Evolutionary conservation across 306 rosid genomes (phyloP).

Genomic region (Quercus variabilis): DNA sequence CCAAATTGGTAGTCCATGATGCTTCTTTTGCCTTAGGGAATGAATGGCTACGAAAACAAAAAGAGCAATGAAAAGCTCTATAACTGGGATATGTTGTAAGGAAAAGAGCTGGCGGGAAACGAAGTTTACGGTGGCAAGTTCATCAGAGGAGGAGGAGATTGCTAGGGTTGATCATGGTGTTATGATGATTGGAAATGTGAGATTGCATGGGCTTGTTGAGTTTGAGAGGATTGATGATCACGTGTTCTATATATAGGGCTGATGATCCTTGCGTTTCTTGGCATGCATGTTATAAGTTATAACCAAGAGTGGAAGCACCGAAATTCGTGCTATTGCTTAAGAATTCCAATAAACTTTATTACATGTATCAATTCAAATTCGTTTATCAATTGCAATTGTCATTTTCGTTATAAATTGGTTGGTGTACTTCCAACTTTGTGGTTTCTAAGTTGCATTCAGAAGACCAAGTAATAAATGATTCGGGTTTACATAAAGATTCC

Average conservation of each 20-base stretch:
- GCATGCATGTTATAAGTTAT: constrained; percentile 38
- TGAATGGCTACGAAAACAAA: constrained; percentile 55
- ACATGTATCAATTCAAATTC: no score
- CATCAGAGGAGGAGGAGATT: constrained; percentile 3
- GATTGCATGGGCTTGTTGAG: constrained; percentile 22
- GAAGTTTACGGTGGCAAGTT: not conserved
- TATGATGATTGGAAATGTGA: constrained; percentile 29
- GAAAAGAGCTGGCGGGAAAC: constrained; percentile 9
- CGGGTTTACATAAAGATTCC: no score
- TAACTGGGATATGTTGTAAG: constrained; percentile 40
- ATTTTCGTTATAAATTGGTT: no score
- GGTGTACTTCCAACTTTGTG: no score
- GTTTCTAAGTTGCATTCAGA: no score
- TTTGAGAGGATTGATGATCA: constrained; percentile 23
- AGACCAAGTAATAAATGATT: no score
- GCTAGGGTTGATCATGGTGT: constrained; percentile 29
- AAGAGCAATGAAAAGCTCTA: constrained; percentile 56
- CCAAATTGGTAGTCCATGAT: constrained; percentile 63
- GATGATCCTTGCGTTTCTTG: constrained; percentile 35
- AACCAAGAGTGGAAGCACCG: not conserved
- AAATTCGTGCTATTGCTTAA: no score
- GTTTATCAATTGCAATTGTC: no score
- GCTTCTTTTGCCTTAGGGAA: constrained; percentile 55
- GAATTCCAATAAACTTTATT: no score
- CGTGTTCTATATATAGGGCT: constrained; percentile 21